These are phyloP conservation scores for Phaeosphaeria sp. DNA, from an alignment of 2,329 filamentous ascomycete species.

Conservation along the genomic window DNA sequence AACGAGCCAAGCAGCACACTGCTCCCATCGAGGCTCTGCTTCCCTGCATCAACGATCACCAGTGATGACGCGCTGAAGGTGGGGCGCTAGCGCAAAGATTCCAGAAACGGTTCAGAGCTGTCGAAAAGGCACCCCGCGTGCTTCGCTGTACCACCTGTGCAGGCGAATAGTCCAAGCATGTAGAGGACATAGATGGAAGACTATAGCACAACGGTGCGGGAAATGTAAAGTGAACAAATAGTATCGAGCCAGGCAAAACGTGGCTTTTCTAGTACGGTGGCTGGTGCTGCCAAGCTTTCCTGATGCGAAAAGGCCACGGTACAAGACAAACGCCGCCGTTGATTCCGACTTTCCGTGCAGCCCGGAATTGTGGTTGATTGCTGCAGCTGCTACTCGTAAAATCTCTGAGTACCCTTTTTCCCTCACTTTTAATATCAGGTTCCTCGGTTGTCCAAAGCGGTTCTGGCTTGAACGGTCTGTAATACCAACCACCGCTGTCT, in stretches of 20 bases:
- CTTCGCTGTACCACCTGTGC: not conserved
- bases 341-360: not conserved
- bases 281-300: not conserved
- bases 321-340: not conserved
- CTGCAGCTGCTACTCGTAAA: not conserved
- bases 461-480: not conserved
- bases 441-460: not conserved
- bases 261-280: not conserved
- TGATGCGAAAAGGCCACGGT: not conserved
- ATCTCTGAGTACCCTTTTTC: not conserved
- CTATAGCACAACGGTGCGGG: no score
- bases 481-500: not conserved
- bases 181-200: no score
- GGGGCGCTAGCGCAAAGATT: not conserved
- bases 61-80: not conserved
- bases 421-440: not conserved
- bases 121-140: not conserved
- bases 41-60: slow-evolving; percentile 4
- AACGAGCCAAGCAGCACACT: not conserved
- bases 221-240: not conserved
- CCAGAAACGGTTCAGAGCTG: not conserved
- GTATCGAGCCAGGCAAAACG: not conserved
- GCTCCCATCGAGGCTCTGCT: not conserved
- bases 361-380: not conserved
- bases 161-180: not conserved